Evolutionary conservation across 2,329 filamentous ascomycete species (phyloP).

Genomic region (Aureobasidium sp.): DNA sequence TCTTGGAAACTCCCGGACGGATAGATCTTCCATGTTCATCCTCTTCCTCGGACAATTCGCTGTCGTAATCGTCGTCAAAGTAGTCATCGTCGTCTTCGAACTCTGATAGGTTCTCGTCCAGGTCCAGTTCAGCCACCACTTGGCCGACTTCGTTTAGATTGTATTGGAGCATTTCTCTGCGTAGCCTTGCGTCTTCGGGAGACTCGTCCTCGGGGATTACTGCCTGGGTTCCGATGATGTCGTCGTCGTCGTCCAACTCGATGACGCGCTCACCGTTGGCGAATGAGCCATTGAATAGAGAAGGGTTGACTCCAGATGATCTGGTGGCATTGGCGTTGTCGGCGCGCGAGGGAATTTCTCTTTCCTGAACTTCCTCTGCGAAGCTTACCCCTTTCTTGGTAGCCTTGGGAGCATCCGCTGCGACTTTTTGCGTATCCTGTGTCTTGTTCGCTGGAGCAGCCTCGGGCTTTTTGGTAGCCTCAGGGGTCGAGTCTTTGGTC

Average conservation of each 20-base stretch:
- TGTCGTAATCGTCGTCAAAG: conserved; percentile 36
- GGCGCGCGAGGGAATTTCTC: conserved; percentile 1
- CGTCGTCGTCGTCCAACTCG: conserved; percentile 38
- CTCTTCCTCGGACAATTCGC: conserved; percentile 56
- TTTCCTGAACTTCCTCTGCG: conserved; percentile 17
- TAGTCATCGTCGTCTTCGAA: conserved; percentile 48
- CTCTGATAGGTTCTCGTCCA: conserved; percentile 57
- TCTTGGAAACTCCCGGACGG: conserved; percentile 58
- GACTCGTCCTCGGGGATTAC: conserved; percentile 69
- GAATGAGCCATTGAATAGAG: conserved; percentile 16
- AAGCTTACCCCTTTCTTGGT: conserved; percentile 29
- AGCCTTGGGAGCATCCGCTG: neutral
- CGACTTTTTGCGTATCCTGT: neutral
- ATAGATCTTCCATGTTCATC: conserved; percentile 71
- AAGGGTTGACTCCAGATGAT: neutral
- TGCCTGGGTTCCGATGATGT: conserved; percentile 36
- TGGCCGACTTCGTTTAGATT: conserved; percentile 80
- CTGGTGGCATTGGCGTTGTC: neutral
- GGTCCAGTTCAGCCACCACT: conserved; percentile 83
- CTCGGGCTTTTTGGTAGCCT: neutral
- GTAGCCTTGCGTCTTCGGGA: conserved; percentile 69
- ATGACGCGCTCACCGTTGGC: conserved; percentile 32
- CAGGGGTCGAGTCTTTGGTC: neutral
- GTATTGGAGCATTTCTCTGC: conserved; percentile 86
- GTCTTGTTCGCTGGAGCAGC: neutral